Evolutionary conservation across 2,329 filamentous ascomycete genomes (phyloP), one percentile per base, ranked within the genome.

Genomic region (Nemania sp.): DNA sequence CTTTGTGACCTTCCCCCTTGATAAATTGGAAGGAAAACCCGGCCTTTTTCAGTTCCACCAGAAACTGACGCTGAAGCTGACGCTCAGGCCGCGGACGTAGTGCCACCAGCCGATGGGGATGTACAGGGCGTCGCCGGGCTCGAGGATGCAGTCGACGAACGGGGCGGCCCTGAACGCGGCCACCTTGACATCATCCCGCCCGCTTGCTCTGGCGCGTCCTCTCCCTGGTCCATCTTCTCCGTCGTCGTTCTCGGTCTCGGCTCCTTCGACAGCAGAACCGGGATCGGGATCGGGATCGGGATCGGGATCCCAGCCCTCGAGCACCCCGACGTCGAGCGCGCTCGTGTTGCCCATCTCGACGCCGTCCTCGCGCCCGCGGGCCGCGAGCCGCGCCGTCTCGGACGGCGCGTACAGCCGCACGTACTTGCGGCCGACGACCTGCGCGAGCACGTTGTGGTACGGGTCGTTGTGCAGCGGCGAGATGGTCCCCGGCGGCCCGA

Each of bases 21-120:
- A n/a, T n/a, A n/a, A n/a, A n/a, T n/a, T n/a, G n/a, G n/a, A n/a
- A n/a, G n/a, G n/a, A n/a, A n/a, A n/a, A n/a, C n/a, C 25, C 25
- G 25, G 25, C 25, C 25, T 29, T 7, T n/a, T 15, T 74, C 58
- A 84, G 66, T 90, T 90, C 90, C 91, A 99, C 95, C 95, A 99
- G 72, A 97, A 98, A 72, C 92, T 97, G 12, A 98, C 92, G 67
- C 93, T 97, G 71, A 96, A 93, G 72, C 94, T 97, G 18, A 91
- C 86, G 58, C 87, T 92, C 70, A 98, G 73, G 51, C 92, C 92
- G 61, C 90, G 83, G 3, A 98, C 91, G 75, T 97, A 98, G 79
- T 99, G 95, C 95, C 95, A 99, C 94, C 95, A 99, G 0, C 94
- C 95, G 5, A 91, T 83, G 0, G 95, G 95, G 54, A 99, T 91